A percentile compares a stretch with the other conserved stretches of the same genome.
Conservation (phyloP, 1,284 basidiomycete genomes). For the Spongispora temasekensis region DNA sequence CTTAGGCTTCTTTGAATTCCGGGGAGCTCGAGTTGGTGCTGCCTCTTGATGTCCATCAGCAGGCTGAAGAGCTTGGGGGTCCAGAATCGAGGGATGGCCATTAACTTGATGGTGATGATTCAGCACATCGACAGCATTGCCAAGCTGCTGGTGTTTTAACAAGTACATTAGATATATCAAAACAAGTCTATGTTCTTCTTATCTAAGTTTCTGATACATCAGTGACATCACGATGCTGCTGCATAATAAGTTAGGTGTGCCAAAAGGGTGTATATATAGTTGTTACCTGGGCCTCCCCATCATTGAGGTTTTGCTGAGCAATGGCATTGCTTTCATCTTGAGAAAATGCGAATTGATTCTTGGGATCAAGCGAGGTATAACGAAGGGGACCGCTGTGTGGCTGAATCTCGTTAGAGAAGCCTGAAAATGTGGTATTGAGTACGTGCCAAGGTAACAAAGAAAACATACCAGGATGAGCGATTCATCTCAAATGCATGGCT, state of each 20-base stretch:
- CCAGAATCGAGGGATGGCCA: not conserved
- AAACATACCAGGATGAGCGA: not conserved
- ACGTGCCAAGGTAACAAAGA: not conserved
- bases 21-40: not conserved
- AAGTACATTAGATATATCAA: not conserved
- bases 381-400: not conserved
- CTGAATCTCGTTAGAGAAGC: not conserved
- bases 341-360: no score
- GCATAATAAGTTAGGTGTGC: no score
- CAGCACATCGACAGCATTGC: not conserved
- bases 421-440: not conserved
- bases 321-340: no score
- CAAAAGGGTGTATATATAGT: not conserved
- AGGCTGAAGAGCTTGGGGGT: not conserved
- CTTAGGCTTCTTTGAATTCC: not conserved
- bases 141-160: not conserved
- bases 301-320: no score
- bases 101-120: not conserved
- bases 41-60: not conserved
- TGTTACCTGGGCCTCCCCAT: not conserved
- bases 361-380: not conserved
- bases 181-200: not conserved
- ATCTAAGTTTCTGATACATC: not conserved
- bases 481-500: not conserved
- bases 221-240: not conserved